Evolutionary conservation across 768 basidiomycete genomes (phyloP), one percentile per base, ranked within the genome.

Genomic region (Epithele typhae): DNA sequence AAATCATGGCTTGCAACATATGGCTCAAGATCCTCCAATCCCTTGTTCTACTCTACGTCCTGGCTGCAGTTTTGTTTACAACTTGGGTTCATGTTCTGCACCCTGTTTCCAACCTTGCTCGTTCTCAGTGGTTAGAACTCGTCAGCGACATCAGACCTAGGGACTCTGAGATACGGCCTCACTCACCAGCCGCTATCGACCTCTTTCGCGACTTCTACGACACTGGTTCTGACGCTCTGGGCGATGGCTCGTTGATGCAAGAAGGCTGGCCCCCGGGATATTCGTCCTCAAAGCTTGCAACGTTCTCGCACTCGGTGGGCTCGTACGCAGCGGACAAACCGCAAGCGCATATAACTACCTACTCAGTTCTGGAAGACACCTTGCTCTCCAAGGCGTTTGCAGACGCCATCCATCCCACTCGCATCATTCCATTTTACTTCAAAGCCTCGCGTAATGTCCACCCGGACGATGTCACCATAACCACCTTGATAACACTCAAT

Each of bases 391-490:
- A 87, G 56, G 79, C 81, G 4, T 87, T 89, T 55, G 67, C 84
- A 3, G 72, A 71, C 45, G 79, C 79, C 18, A 79, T 87, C 76
- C 76, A 77, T 30, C 89, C 90, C 1, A 83, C 76, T 58, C 80
- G 81, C 53, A 79, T 91, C 44, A 73, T 88, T 18, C 91, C 91
- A 0, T 93, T 83, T 68, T 91, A 85, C 64, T 89, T 87, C 61
- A 77, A 79, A 42, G 87, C 85, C 2, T 71, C 73, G 10, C 76
- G 74, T 2, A 54, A 59, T 10, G 75, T 83, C 51, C 72, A 79
- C 39, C 56, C 65, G 24, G 75, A 84, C 30, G 89, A 91, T 51
- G 80, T 93, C 42, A 92, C 91, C 2, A 80, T 93, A 45, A 87
- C 91, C 1, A 93, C 91, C 0, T 73, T 92, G 25, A 82, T 92